Evolutionary conservation across 1,284 basidiomycete genomes (phyloP), one percentile per base, ranked within the genome.

Genomic region (Ceraceosorus bombacis): DNA sequence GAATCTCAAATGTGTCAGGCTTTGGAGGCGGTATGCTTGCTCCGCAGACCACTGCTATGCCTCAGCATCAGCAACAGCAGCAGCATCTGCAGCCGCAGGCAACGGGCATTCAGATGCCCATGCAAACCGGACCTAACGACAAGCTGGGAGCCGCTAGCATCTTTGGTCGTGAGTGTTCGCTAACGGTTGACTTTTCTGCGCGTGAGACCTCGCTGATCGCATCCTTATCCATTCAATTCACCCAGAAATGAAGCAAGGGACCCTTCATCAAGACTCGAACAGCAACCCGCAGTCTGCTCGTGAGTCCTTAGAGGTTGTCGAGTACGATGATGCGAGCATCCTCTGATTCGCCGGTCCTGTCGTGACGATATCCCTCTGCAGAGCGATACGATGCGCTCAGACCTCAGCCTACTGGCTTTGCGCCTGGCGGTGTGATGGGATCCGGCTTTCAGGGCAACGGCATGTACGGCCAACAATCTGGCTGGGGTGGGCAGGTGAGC

Each of bases 391-490:
- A 77, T 53, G 70, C 75, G 9, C 59, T 77, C 48, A 67, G 74
- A 39, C 73, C 75, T 3, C 76, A 77, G 59, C 74, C 76, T 7
- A 77, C 75, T 2, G 74, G 75, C 6, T 77, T 75, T 66, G 66
- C 69, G 39, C 65, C 73, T 0, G 74, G 73, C 4, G 71, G 71
- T 37, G 72, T 75, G 48, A 68, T 71, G 6, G 54, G 63, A 41
- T 7, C n/a, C 12, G 12, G 54, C n/a, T n/a, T 49, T 49, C 27
- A 40, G 46, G 43, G 51, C 17, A 59, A 48, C 39, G 53, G 49
- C 13, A 54, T 62, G 40, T 52, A 63, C 17, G 49, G 49, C 10
- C 59, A 61, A 52, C 49, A 53, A 7, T 53, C 55, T 13, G 60
- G 53, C 27, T 57, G 57, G 12, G 51, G 10, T n/a, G 59, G 59